phyloP scores from a whole-genome alignment of 106 monocot genomes.

The Hemerocallis citrina region DNA sequence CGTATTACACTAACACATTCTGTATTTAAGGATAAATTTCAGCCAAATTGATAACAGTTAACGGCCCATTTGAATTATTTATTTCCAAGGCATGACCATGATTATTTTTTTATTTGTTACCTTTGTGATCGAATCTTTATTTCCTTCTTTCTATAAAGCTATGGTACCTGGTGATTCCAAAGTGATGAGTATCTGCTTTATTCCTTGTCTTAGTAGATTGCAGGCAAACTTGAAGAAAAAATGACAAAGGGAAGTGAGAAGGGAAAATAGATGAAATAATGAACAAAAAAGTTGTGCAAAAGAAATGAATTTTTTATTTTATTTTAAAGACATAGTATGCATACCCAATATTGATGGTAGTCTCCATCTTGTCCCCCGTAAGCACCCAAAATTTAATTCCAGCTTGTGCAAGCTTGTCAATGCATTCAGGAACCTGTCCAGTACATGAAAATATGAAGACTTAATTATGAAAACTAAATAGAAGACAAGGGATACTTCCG shows the following conservation, averaged over 20 bases:
- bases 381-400: slow-evolving; percentile 97
- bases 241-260: neutral
- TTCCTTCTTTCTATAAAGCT: slow-evolving; percentile 68
- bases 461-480: neutral
- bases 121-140: slow-evolving; percentile 58
- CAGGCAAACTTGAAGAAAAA: slow-evolving; percentile 65
- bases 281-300: too few species aligned
- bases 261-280: too few species aligned
- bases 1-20: too few species aligned
- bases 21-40: too few species aligned
- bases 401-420: slow-evolving; percentile 93
- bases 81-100: too few species aligned
- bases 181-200: slow-evolving; percentile 84
- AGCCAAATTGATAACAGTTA: too few species aligned
- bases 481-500: too few species aligned
- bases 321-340: too few species aligned
- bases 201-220: slow-evolving; percentile 89
- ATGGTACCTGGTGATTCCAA: slow-evolving; percentile 65
- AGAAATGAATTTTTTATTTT: too few species aligned
- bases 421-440: slow-evolving; percentile 89
- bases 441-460: neutral
- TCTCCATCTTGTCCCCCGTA: slow-evolving; percentile 98
- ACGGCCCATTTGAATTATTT: too few species aligned
- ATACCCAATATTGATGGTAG: slow-evolving; percentile 98
- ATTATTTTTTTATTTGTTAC: slow-evolving; percentile 23